Conservation (phyloP, 371 early-diverging fungal genomes). For the Catenaria anguillulae region DNA sequence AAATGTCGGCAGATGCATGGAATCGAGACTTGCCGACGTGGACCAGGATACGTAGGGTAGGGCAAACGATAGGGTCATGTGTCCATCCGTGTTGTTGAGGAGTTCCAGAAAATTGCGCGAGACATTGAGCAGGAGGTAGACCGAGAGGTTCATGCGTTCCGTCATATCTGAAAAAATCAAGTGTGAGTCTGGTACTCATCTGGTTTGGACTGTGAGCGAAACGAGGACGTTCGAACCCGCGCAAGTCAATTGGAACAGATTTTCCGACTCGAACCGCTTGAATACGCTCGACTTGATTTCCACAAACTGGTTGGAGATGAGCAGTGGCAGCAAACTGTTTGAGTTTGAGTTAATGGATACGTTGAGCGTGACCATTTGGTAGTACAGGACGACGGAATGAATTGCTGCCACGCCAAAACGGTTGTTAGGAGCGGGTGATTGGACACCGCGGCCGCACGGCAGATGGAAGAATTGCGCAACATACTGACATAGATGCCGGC, state of each 20-base stretch:
- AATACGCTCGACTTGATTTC: constrained; percentile 94
- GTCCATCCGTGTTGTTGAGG: not conserved
- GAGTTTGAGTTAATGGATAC: constrained; percentile 90
- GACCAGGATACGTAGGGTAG: not conserved
- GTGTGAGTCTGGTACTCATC: not conserved
- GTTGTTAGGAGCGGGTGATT: too few species aligned
- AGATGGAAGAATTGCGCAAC: too few species aligned
- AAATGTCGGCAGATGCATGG: not conserved
- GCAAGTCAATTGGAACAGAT: constrained; percentile 84
- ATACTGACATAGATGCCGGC: constrained; percentile 64
- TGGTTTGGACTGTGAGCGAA: not conserved
- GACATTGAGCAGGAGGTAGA: constrained; percentile 72
- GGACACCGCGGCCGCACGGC: too few species aligned
- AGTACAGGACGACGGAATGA: constrained; percentile 81
- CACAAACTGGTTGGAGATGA: constrained; percentile 93
- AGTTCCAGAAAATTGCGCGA: constrained; percentile 78
- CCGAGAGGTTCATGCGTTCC: constrained; percentile 79
- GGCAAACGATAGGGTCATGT: not conserved
- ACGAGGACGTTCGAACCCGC: constrained; percentile 38
- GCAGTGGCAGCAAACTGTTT: constrained; percentile 75
- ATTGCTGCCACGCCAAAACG: constrained; percentile 27
- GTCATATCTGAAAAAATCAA: constrained; percentile 59
- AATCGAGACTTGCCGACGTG: too few species aligned
- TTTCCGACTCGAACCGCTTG: constrained; percentile 88
- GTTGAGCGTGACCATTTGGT: constrained; percentile 87